phyloP scores from a whole-genome alignment of 1,139 yeast species.

The Barnettozyma hawaiiensis region DNA sequence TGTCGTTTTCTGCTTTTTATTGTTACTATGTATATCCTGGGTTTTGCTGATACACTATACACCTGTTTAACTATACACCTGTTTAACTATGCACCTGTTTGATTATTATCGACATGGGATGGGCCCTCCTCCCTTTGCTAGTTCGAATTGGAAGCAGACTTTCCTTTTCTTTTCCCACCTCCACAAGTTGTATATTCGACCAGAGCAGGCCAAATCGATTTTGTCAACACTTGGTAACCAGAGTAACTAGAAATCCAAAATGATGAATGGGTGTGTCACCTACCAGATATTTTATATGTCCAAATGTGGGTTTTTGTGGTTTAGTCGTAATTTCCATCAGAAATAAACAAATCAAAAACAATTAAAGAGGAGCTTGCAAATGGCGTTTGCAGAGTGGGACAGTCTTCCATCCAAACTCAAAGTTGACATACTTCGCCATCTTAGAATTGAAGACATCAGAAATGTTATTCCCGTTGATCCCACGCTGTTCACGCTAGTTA shows the following conservation, averaged over 20 bases:
- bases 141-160: neutral
- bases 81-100: too few relatives aligned
- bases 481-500: neutral
- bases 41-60: neutral
- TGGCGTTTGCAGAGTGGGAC: neutral
- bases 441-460: neutral
- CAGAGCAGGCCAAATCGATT: too few relatives aligned
- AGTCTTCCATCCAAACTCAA: neutral
- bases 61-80: too few relatives aligned
- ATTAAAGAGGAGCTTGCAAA: neutral
- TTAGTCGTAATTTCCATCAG: neutral
- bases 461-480: neutral
- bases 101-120: too few relatives aligned
- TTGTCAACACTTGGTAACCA: too few relatives aligned
- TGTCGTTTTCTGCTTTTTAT: neutral
- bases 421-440: neutral
- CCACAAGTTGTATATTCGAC: too few relatives aligned
- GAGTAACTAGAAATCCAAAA: too few relatives aligned
- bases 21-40: too few relatives aligned
- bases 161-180: neutral
- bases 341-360: neutral
- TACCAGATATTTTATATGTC: too few relatives aligned
- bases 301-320: too few relatives aligned
- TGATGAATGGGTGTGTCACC: too few relatives aligned
- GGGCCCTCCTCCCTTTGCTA: too few relatives aligned